These are phyloP conservation scores for Intubia oerlemansii DNA, from an alignment of 2,329 filamentous ascomycete species.

Conservation along the genomic window DNA sequence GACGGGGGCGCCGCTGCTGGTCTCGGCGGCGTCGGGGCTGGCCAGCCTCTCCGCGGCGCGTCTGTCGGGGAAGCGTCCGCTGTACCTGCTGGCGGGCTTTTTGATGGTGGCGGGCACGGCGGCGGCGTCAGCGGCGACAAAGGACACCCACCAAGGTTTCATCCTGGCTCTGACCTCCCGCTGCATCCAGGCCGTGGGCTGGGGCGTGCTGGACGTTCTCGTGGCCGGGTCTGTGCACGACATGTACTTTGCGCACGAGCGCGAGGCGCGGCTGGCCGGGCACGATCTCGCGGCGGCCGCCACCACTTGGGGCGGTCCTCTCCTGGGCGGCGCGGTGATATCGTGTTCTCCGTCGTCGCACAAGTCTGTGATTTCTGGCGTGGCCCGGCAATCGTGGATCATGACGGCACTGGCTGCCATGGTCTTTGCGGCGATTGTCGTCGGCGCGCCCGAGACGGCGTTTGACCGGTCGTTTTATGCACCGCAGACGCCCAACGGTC, in stretches of 20 bases:
- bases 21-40: constrained; percentile 25
- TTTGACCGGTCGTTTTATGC: constrained; percentile 23
- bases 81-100: constrained; percentile 25
- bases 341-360: no score
- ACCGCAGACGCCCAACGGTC: no score
- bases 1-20: constrained; percentile 29
- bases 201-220: constrained; percentile 35
- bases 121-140: no score
- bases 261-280: constrained; percentile 20
- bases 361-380: no score
- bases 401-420: no score
- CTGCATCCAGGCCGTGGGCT: constrained; percentile 33
- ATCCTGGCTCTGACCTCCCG: constrained; percentile 28
- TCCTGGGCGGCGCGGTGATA: constrained; percentile 26
- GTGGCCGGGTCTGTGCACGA: constrained; percentile 31
- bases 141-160: constrained; percentile 13
- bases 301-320: constrained; percentile 30
- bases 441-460: constrained; percentile 29
- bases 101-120: constrained; percentile 24
- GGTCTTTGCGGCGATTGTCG: constrained; percentile 12
- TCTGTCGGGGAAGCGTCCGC: constrained; percentile 28
- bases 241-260: constrained; percentile 35
- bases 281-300: constrained; percentile 22
- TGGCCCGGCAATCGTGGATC: no score
- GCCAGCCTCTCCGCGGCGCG: constrained; percentile 20